Percentiles rank a stretch among this genome's conserved stretches.
Conservation (phyloP, 2,329 filamentous ascomycete species). For the Colletotrichum costaricense region DNA sequence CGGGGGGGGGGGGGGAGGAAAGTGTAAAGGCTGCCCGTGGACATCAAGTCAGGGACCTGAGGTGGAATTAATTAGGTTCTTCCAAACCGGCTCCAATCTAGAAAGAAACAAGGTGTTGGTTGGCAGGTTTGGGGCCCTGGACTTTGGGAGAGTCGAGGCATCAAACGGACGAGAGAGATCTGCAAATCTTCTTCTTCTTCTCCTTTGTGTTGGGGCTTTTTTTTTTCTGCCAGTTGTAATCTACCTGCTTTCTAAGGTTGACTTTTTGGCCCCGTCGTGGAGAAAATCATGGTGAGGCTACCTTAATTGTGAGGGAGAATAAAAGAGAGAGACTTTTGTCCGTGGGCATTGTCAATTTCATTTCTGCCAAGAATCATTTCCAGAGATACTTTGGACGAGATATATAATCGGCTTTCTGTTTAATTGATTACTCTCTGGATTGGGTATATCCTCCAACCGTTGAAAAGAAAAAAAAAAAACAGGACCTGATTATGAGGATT, state of each 20-base stretch:
- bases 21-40: not conserved
- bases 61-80: not conserved
- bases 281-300: not conserved
- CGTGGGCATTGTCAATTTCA: not conserved
- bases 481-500: not conserved
- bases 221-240: not conserved
- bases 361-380: not conserved
- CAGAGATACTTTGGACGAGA: not conserved
- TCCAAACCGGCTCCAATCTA: conserved; percentile 8
- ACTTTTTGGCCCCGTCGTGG: not conserved
- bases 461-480: not conserved
- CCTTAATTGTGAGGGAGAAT: not conserved
- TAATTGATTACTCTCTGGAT: not conserved
- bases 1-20: not conserved
- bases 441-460: not conserved
- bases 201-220: not conserved
- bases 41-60: conserved; percentile 7
- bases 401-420: not conserved
- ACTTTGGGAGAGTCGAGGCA: not conserved
- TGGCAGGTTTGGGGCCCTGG: no score
- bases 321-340: not conserved
- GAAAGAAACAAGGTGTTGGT: conserved; percentile 10
- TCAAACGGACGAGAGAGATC: conserved; percentile 20
- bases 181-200: not conserved
- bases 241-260: not conserved